Evolutionary conservation across 441 rosid species (phyloP), one percentile per base, ranked within the genome.

Genomic region (Euphorbia schlechtendalii): DNA sequence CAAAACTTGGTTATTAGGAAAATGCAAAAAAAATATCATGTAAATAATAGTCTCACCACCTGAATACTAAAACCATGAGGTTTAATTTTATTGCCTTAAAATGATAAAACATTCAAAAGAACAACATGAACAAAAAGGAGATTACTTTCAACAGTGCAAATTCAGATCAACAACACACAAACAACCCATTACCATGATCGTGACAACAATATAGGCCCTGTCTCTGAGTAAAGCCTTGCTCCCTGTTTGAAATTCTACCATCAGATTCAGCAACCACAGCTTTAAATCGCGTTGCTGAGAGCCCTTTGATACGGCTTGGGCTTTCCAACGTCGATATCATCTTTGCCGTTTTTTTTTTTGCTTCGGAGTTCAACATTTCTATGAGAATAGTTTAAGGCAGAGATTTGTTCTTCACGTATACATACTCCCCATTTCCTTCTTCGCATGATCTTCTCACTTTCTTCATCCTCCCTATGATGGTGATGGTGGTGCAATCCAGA

Each of bases 281-380:
- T 85, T 93, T n/a, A 95, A 64, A 93, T 80, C 11, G 93, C 90
- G 57, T 93, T 90, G 85, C 98, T 93, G 59, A 88, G 83, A 32
- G 98, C 97, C 69, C 98, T 97, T 64, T 93, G 90, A 54, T 97
- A 94, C 73, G 97, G 96, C 73, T 97, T 80, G 73, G 90, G 79
- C 73, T 84, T 86, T 45, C 99, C 98, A 3, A 93, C 95, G 55
- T 86, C 90, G 49, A 93, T 85, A 72, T 92, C 96, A 48, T 90
- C 96, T 64, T 90, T 88, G 3, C 99, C 99, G 0, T 95, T 90
- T 71, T 93, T 82, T 76, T 90, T 84, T 84, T 90, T 83, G n/a
- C n/a, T n/a, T n/a, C n/a, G n/a, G n/a, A n/a, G n/a, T n/a, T n/a
- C 56, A 93, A 93, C 21, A 90, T 90, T 11, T 90, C 97, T 36